Evolutionary conservation across 2,329 filamentous ascomycete species (phyloP), one percentile per base, ranked within the genome.

Genomic region (Tetracladium maxilliforme): DNA sequence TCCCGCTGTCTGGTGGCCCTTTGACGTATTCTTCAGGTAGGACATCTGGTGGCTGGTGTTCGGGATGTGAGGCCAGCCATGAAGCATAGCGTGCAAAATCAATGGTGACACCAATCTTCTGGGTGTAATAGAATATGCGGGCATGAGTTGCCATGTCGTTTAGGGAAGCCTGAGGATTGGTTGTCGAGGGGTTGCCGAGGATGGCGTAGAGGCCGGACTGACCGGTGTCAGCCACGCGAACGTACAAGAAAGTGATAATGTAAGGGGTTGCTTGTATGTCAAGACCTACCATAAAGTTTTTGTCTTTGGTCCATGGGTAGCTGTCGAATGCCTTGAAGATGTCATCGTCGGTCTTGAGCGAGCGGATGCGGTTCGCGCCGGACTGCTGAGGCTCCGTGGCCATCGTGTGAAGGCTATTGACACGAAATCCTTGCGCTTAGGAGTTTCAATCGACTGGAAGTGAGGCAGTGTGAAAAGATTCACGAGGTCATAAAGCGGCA

Each of bases 221-320:
- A 23, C 16, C 14, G 21, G 14, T 10, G 21, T 15, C n/a, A 23
- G 10, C 12, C 14, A 23, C 14, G 16, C 14, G 21, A 23, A 23
- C 9, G 21, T 14, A 10, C 21, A 15, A 10, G 21, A 23, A 9
- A 11, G 19, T 19, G 14, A 9, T 18, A 14, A 18, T 24, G 4
- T n/a, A 12, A 17, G 10, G 22, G 11, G 8, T n/a, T 8, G 10
- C 13, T 13, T 23, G 13, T 23, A 5, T n/a, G 11, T 18, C 21
- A 23, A 13, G 19, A 32, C 38, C 23, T 42, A 70, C 70, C 51
- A 79, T 70, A 40, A 81, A 83, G 34, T 70, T 67, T 25, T 60
- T 56, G 47, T 83, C 77, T 32, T 63, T 62, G 31, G 60, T 59
- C 76, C 76, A 83, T 11, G 65, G 60, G 41, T 81, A 81, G 14